Conservation (phyloP, 805 yeast species). For the Lipomyces oligophaga region DNA sequence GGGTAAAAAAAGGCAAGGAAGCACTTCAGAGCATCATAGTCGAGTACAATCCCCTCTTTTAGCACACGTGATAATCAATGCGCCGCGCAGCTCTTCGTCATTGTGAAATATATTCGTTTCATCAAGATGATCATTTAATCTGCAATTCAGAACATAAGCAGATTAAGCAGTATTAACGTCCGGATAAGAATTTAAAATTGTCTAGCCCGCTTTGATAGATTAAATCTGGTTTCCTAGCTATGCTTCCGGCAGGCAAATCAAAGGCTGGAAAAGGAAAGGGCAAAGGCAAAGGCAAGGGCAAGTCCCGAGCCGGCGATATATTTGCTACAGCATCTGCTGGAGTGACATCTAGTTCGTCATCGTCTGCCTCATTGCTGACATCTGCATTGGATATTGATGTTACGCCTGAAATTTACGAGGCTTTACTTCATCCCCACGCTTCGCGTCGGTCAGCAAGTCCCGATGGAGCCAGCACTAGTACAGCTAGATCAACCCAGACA, state of each 20-base stretch:
- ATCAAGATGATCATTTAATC: no score
- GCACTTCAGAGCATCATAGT: no score
- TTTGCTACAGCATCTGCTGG: background rate
- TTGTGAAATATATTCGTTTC: no score
- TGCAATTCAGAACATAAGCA: no score
- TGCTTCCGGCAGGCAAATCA: conserved; percentile 17
- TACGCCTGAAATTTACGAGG: conserved; percentile 10
- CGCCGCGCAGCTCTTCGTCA: no score
- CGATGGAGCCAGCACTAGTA: background rate
- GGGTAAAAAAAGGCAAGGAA: no score
- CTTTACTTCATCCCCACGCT: conserved; percentile 4
- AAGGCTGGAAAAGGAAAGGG: conserved; percentile 14
- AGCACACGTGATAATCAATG: no score
- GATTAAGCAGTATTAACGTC: no score
- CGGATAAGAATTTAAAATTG: no score
- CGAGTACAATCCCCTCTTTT: no score
- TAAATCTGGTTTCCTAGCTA: background rate
- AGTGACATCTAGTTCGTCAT: background rate
- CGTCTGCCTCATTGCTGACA: background rate
- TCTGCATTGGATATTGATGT: conserved; percentile 6
- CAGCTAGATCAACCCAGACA: background rate
- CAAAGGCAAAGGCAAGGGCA: conserved; percentile 27
- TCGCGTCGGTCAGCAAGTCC: conserved; percentile 9
- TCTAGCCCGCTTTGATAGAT: background rate
- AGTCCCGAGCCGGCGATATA: conserved; percentile 6